These are phyloP conservation scores for Reticulascus tulasneorum DNA, from an alignment of 2,329 filamentous ascomycete genomes.

Conservation along the genomic window DNA sequence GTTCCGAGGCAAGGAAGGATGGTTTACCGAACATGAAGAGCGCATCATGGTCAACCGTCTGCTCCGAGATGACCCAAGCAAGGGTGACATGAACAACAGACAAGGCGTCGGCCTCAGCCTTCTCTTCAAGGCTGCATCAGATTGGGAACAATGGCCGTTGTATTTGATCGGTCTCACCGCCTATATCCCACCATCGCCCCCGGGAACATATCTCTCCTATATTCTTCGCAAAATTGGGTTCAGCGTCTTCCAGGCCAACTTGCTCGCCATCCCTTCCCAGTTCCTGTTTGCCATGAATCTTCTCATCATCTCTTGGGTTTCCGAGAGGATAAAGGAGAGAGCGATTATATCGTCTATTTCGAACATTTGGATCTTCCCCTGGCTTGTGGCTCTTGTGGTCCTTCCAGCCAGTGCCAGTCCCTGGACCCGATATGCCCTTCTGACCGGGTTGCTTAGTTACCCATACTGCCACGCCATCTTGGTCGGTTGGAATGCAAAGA, in stretches of 20 bases:
- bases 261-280: slow-evolving; percentile 41
- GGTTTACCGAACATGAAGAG: slow-evolving; percentile 59
- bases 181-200: slow-evolving; percentile 38
- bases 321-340: slow-evolving; percentile 38
- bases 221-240: slow-evolving; percentile 40
- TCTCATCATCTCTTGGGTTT: slow-evolving; percentile 41
- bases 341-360: slow-evolving; percentile 39
- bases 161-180: slow-evolving; percentile 49
- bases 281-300: slow-evolving; percentile 43
- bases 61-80: slow-evolving; percentile 56
- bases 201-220: slow-evolving; percentile 40
- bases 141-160: slow-evolving; percentile 59
- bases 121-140: slow-evolving; percentile 49
- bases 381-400: slow-evolving; percentile 39
- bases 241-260: slow-evolving; percentile 40
- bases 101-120: slow-evolving; percentile 40
- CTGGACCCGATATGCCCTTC: slow-evolving; percentile 38
- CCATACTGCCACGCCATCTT: slow-evolving; percentile 46
- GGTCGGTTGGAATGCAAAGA: slow-evolving; percentile 43
- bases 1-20: slow-evolving; percentile 56
- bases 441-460: slow-evolving; percentile 37
- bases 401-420: slow-evolving; percentile 30
- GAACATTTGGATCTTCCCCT: slow-evolving; percentile 48
- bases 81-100: slow-evolving; percentile 57
- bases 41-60: slow-evolving; percentile 59